phyloP scores from a whole-genome alignment of 768 basidiomycete genomes.

The Dendrothele bispora region DNA sequence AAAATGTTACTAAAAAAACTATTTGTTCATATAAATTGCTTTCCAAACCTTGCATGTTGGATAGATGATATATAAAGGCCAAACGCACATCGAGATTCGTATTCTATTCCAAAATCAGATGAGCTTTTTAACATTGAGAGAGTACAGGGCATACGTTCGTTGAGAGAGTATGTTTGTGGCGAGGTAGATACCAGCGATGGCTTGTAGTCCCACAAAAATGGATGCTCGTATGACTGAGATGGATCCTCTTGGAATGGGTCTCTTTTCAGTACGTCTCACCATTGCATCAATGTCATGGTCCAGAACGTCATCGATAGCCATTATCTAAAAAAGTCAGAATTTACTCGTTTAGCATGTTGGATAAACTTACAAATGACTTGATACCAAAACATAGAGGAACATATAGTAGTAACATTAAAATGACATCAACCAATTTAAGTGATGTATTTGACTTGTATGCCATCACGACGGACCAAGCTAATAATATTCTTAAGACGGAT shows the following conservation, averaged over 20 bases:
- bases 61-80: constrained; percentile 31
- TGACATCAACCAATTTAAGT: constrained; percentile 13
- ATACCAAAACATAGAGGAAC: constrained; percentile 28
- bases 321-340: constrained; percentile 19
- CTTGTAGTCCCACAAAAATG: constrained; percentile 26
- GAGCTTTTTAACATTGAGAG: not conserved
- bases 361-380: constrained; percentile 25
- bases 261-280: constrained; percentile 26
- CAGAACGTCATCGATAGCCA: constrained; percentile 32
- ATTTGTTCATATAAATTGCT: not conserved
- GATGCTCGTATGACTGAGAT: constrained; percentile 26
- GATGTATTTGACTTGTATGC: constrained; percentile 22
- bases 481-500: not conserved
- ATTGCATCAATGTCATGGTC: constrained; percentile 26
- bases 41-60: constrained; percentile 28
- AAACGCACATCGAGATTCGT: constrained; percentile 23
- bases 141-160: constrained; percentile 15
- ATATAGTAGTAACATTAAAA: constrained; percentile 19
- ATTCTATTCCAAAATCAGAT: constrained; percentile 10
- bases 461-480: constrained; percentile 31
- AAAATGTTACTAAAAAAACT: not conserved
- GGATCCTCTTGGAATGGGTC: constrained; percentile 26
- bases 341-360: not conserved
- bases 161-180: constrained; percentile 19
- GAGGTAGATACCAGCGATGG: constrained; percentile 19